Percentiles rank a stretch among this genome's conserved stretches.
Conservation (phyloP, 192 early-diverging fungal species). For the Helicostylum pulchrum region DNA sequence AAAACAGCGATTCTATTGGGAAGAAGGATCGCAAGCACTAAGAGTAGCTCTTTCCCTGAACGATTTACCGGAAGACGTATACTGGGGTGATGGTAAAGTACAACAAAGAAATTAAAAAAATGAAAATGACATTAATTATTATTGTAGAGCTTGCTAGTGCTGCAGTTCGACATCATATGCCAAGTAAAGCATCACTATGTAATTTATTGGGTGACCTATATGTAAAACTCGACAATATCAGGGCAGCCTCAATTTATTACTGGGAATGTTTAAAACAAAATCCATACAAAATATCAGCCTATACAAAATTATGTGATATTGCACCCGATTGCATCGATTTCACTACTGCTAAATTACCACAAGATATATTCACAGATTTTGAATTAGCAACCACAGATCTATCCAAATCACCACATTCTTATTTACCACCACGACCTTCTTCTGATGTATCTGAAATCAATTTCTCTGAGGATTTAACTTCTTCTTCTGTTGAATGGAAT, state of each 20-base stretch:
- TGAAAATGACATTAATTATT: background rate
- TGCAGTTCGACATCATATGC: slow-evolving; percentile 18
- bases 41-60: background rate
- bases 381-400: too few species aligned
- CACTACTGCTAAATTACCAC: background rate
- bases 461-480: background rate
- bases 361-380: background rate
- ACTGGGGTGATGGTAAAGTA: slow-evolving; percentile 21
- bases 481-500: background rate
- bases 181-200: slow-evolving; percentile 21
- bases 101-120: background rate
- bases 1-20: background rate
- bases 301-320: slow-evolving; percentile 30
- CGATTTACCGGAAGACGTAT: background rate
- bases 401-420: background rate
- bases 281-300: slow-evolving; percentile 26
- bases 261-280: slow-evolving; percentile 15
- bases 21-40: slow-evolving; percentile 6
- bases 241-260: slow-evolving; percentile 17
- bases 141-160: slow-evolving; percentile 25
- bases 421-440: background rate
- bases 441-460: background rate
- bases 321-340: slow-evolving; percentile 6
- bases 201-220: slow-evolving; percentile 22
- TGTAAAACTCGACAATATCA: slow-evolving; percentile 23